phyloP scores from a whole-genome alignment of 352 stramenopile genomes.

The Phytophthora chlamydospora region DNA sequence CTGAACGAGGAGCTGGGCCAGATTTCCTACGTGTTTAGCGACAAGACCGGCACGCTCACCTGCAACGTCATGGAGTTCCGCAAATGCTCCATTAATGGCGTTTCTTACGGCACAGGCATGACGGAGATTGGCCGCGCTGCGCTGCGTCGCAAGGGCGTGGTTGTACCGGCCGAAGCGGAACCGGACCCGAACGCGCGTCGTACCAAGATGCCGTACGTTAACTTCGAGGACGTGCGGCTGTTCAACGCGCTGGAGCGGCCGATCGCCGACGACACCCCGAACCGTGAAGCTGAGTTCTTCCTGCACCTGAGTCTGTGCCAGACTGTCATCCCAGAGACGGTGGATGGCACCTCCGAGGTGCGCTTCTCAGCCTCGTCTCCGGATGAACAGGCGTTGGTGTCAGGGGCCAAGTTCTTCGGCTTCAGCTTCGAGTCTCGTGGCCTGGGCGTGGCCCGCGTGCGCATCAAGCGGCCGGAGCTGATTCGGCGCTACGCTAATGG shows the following conservation, averaged over 20 bases:
- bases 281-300: constrained; percentile 81
- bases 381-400: constrained; percentile 91
- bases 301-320: constrained; percentile 84
- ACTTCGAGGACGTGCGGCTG: constrained; percentile 73
- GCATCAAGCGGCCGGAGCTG: constrained; percentile 46
- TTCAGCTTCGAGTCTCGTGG: constrained; percentile 77
- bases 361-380: constrained; percentile 82
- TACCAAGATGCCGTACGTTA: constrained; percentile 72
- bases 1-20: constrained; percentile 93
- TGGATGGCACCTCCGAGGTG: constrained; percentile 59
- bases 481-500: constrained; percentile 38
- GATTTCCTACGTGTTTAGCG: constrained; percentile 92
- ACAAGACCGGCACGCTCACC: constrained; percentile 95
- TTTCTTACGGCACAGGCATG: constrained; percentile 91
- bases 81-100: constrained; percentile 93
- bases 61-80: constrained; percentile 97
- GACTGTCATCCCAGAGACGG: constrained; percentile 72
- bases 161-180: constrained; percentile 49
- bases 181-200: constrained; percentile 21
- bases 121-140: constrained; percentile 83
- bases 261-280: constrained; percentile 30
- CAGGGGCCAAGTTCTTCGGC: constrained; percentile 81
- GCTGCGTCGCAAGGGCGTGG: constrained; percentile 65
- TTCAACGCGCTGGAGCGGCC: constrained; percentile 48
- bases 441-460: constrained; percentile 63